Evolutionary conservation across 2,329 filamentous ascomycete species (phyloP).

Genomic region (Alternaria burnsii): DNA sequence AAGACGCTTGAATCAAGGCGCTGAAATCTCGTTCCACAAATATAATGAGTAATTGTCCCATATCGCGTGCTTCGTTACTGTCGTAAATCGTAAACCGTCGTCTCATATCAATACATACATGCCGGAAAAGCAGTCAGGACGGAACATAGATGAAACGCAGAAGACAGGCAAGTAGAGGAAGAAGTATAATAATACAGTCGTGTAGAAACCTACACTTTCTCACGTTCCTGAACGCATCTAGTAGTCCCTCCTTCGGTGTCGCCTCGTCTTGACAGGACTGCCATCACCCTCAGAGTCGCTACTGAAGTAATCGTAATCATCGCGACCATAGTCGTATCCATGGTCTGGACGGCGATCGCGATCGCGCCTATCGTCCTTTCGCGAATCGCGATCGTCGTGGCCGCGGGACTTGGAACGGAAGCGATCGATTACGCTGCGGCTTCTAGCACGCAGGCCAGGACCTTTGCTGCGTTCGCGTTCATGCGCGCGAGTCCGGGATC

Average conservation of each 20-base stretch:
- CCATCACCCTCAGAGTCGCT: slow-evolving; percentile 24
- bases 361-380: slow-evolving; percentile 11
- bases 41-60: not conserved
- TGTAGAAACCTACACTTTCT: not conserved
- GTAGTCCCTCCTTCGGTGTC: slow-evolving; percentile 23
- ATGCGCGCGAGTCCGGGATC: slow-evolving; percentile 26
- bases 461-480: slow-evolving; percentile 25
- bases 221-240: not conserved
- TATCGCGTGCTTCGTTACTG: not conserved
- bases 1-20: not conserved
- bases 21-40: not conserved
- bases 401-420: slow-evolving; percentile 37
- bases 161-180: not conserved
- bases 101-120: not conserved
- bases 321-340: slow-evolving; percentile 28
- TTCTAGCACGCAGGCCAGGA: slow-evolving; percentile 34
- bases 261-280: slow-evolving; percentile 23
- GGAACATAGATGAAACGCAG: not conserved
- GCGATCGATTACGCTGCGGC: slow-evolving; percentile 35
- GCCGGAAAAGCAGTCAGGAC: not conserved
- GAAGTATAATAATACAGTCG: slow-evolving; percentile 14
- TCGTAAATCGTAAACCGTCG: slow-evolving; percentile 1
- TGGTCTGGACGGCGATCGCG: slow-evolving; percentile 29
- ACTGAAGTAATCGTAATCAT: slow-evolving; percentile 27
- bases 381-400: slow-evolving; percentile 22